A percentile compares a stretch with the other conserved stretches of the same genome.
These are phyloP conservation scores for Gelatoporia subvermispora DNA, from an alignment of 768 basidiomycete genomes.

Conservation along the genomic window DNA sequence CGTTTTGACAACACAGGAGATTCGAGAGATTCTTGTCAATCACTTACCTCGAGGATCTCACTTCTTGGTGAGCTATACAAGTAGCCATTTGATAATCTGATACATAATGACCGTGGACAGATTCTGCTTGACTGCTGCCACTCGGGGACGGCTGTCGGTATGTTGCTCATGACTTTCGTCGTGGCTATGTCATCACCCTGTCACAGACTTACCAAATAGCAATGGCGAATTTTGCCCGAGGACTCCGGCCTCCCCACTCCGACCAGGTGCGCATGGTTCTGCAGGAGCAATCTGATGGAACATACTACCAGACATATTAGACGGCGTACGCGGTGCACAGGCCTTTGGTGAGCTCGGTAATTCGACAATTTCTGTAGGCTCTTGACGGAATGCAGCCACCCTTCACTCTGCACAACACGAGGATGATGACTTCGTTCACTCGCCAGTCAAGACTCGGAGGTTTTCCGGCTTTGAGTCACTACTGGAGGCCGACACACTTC, in stretches of 20 bases:
- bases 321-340: no score
- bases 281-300: no score
- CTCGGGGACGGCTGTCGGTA: constrained; percentile 12
- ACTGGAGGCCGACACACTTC: no score
- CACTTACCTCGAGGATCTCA: constrained; percentile 16
- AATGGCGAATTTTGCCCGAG: constrained; percentile 1
- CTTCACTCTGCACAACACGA: no score
- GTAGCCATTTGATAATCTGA: background rate
- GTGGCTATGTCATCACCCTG: background rate
- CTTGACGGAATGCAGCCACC: no score
- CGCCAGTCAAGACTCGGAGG: no score
- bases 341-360: no score
- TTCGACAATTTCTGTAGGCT: no score
- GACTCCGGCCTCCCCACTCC: background rate
- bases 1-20: constrained; percentile 5
- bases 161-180: background rate
- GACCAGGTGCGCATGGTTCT: no score
- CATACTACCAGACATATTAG: no score
- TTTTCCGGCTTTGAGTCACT: no score
- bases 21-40: constrained; percentile 19
- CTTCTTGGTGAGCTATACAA: constrained; percentile 14
- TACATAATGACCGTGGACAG: background rate
- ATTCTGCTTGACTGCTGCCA: constrained; percentile 7
- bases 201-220: constrained; percentile 8
- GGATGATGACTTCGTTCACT: no score